Conservation (phyloP, 768 basidiomycete genomes). For the Omphalotus guepiniiformis region DNA sequence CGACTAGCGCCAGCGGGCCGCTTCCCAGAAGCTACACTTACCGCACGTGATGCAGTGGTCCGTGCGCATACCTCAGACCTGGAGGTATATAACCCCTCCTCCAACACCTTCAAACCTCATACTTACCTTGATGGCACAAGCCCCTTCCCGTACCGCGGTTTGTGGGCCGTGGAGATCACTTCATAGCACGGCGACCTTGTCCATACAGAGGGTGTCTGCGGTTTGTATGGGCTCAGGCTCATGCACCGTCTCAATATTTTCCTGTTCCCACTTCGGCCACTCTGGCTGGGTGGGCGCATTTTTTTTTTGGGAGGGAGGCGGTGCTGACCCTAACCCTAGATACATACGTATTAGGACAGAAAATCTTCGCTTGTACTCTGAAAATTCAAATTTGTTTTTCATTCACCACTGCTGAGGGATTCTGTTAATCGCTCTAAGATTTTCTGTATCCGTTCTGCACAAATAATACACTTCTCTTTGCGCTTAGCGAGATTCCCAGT, state of each 20-base stretch:
- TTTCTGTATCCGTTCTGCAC: no score
- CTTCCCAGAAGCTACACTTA: background rate
- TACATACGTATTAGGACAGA: no score
- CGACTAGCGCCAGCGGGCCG: background rate
- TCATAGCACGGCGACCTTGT: constrained; percentile 74
- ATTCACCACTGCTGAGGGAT: no score
- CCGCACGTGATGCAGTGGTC: constrained; percentile 10
- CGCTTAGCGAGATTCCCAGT: no score
- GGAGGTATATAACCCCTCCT: constrained; percentile 26
- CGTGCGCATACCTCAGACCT: constrained; percentile 12
- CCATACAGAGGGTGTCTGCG: constrained; percentile 51
- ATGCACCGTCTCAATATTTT: constrained; percentile 82
- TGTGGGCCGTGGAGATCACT: constrained; percentile 52
- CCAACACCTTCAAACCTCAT: constrained; percentile 27
- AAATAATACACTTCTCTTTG: no score
- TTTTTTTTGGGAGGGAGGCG: constrained; percentile 29
- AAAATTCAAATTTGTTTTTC: no score
- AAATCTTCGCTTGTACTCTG: no score
- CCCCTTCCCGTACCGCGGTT: constrained; percentile 50
- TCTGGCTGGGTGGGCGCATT: constrained; percentile 55
- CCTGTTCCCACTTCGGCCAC: constrained; percentile 66
- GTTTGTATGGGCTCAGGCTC: constrained; percentile 69
- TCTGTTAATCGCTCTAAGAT: no score
- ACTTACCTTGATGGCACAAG: constrained; percentile 65
- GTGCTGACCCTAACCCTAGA: constrained; percentile 47